Conservation (phyloP, 2,329 filamentous ascomycete genomes). For the Calonectria leucothoes region DNA sequence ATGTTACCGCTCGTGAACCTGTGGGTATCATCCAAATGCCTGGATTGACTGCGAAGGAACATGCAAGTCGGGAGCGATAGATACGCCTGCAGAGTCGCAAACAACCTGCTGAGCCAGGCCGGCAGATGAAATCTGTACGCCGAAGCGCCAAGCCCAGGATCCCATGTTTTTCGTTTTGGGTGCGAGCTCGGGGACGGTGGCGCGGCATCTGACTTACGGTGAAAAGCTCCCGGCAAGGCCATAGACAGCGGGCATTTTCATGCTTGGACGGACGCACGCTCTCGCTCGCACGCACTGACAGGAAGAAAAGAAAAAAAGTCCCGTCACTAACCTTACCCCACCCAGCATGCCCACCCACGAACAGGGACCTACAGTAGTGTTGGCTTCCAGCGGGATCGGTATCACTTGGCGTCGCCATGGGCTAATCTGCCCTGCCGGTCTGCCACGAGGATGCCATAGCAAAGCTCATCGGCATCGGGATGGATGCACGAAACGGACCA, state of each 20-base stretch:
- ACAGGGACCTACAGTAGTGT: no score
- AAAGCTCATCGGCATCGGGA: neutral
- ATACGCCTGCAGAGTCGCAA: neutral
- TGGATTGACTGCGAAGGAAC: neutral
- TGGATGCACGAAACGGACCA: neutral
- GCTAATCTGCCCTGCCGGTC: neutral
- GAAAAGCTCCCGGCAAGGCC: neutral
- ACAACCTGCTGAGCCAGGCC: neutral
- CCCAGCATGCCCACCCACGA: no score
- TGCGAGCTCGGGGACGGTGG: neutral
- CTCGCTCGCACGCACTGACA: no score
- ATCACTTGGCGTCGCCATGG: neutral
- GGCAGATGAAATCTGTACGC: neutral
- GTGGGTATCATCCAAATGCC: neutral
- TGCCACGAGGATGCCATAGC: neutral
- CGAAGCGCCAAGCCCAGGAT: neutral
- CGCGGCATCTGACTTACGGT: neutral
- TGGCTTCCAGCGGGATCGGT: neutral
- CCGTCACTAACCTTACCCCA: no score
- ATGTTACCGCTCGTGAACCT: neutral
- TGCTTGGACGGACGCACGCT: no score
- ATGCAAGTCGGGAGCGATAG: neutral
- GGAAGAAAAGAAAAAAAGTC: no score
- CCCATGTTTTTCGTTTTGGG: neutral
- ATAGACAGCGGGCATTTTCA: neutral